Evolutionary conservation across 23 red algal genomes (phyloP), one percentile per base, ranked within the genome.

Genomic region (Gracilaria gracilis): DNA sequence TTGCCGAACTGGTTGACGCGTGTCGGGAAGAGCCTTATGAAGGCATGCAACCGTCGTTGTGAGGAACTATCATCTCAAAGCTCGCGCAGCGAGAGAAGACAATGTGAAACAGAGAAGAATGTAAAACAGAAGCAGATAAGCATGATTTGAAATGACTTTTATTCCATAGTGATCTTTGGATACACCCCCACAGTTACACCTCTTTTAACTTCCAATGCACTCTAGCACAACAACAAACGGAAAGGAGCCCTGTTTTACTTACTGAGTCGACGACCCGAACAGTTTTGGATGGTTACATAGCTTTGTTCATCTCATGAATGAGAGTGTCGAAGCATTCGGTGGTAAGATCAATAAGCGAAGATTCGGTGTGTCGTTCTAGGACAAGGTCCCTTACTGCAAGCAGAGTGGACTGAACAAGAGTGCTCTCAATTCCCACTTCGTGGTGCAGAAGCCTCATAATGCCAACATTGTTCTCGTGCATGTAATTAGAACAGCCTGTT

Each of bases 381-480:
- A 89, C 54, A 25, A 79, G 24, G 61, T 89, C 86, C 50, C 61
- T 55, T 11, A 54, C 73, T 35, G 49, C 71, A 35, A 21, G 16
- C 24, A 89, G 55, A 29, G 62, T 71, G 28, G 69, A 62, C 14
- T 64, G 32, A 50, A 74, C 69, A 35, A 79, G 21, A 32, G 5
- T 8, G 17, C 28, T 36, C 6, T 67, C 51, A 33, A 89, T 78
- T 47, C 86, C 86, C 48, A 89, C 86, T 64, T 89, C 86, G 36
- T 83, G 29, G 61, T 95, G 89, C 17, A 95, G 79, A 47, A 86
- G 50, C 23, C 79, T n/a, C n/a, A n/a, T n/a, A n/a, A n/a, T n/a
- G n/a, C n/a, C n/a, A n/a, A n/a, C n/a, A n/a, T n/a, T n/a, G n/a
- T n/a, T n/a, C n/a, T n/a, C n/a, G n/a, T n/a, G n/a, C n/a, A n/a